Evolutionary conservation across 768 basidiomycete species (phyloP).

Genomic region (Lactarius evosmus): DNA sequence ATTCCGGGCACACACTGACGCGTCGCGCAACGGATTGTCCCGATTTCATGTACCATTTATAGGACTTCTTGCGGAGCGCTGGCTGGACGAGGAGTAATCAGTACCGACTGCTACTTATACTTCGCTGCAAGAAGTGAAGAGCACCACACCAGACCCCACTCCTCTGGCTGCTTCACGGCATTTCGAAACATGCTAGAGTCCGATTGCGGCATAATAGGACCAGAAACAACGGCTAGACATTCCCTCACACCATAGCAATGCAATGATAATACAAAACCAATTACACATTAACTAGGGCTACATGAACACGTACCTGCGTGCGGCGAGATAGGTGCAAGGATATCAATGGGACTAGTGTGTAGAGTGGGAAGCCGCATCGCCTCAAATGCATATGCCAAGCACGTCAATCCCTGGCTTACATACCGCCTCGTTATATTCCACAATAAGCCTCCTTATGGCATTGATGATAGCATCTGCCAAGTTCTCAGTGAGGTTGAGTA

Average conservation of each 20-base stretch:
- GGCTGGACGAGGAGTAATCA: constrained; percentile 60
- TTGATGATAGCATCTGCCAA: constrained; percentile 48
- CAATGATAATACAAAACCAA: constrained; percentile 30
- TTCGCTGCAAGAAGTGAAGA: constrained; percentile 2
- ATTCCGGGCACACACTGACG: constrained; percentile 51
- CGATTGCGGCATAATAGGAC: not conserved
- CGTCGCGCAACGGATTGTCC: constrained; percentile 48
- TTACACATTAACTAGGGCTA: constrained; percentile 25
- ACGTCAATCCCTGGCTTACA: constrained; percentile 32
- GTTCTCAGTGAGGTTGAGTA: constrained; percentile 50
- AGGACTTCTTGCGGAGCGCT: constrained; percentile 62
- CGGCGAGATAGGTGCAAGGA: constrained; percentile 34
- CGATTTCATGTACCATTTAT: constrained; percentile 61
- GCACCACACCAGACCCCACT: not conserved
- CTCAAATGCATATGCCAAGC: constrained; percentile 28
- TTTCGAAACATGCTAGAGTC: not conserved
- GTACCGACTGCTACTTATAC: not conserved
- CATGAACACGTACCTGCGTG: constrained; percentile 26
- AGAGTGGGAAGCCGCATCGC: constrained; percentile 29
- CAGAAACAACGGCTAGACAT: constrained; percentile 18
- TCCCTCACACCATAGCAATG: constrained; percentile 28
- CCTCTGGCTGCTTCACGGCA: too few relatives aligned
- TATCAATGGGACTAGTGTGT: constrained; percentile 32
- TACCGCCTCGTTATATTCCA: constrained; percentile 27
- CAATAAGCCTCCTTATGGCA: constrained; percentile 33